Evolutionary conservation across 345 rosid genomes (phyloP), one percentile per base, ranked within the genome.

Genomic region (Jatropha curcas): DNA sequence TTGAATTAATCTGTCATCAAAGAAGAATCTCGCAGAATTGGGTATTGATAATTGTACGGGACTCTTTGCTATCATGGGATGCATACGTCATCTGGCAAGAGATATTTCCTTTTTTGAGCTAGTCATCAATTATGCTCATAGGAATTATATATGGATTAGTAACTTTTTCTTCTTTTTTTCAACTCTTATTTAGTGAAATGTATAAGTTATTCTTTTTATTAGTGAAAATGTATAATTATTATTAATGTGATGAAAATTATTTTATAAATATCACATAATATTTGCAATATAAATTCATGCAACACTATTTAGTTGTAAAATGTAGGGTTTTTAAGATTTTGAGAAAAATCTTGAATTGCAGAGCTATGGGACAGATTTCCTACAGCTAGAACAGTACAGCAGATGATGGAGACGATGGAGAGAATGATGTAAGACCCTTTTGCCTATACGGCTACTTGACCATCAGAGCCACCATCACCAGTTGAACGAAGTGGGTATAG

Each of bases 371-470:
- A 76, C 71, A 76, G 79, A 63, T 89, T 83, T 68, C 87, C 93
- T 24, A 77, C 88, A 4, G 86, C 84, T 1, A 87, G 83, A 79
- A 86, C 89, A 58, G 93, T 84, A 56, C 84, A 86, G 69, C 84
- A 87, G 70, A 87, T 88, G 88, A 86, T 87, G 84, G 92, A 89
- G 65, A 83, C 93, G 11, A 89, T 87, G 90, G 94, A 89, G 22
- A 82, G 82, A 67, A 55, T 86, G 52, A 60, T 88, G 79, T 92
- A 89, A 50, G 84, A 78, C 30, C 88, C 89, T 1, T 80, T 80
- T 20, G 66, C 60, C 0, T 79, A 84, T 59, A 41, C 45, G 2
- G 27, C 69, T 2, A 65, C 85, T 6, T 86, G 84, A 86, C 74
- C 84, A 4, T 73, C 78, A 6, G n/a, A 14, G 10, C 58, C 41